Base-by-base conservation (phyloP, 2,329 filamentous ascomycete genomes). In the Penicillium sclerotiorum region DNA sequence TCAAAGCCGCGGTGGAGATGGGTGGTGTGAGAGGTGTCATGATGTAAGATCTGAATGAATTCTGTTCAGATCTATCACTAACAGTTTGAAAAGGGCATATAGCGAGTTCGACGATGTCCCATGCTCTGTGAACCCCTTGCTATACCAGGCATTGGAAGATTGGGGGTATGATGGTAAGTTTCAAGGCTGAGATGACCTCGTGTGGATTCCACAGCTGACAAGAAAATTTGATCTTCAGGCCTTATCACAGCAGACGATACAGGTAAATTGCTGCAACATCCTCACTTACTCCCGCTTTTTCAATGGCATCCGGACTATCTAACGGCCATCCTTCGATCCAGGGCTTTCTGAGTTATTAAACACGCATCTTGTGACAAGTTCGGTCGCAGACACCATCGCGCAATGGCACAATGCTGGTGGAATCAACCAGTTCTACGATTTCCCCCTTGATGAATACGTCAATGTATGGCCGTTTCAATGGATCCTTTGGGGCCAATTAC, bases 341-440 rank as follows among this genome's bases (percentile, higher is more conserved):
- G 48, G 48, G 2, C 43, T 50, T 22, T 46, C 42, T 5, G 42
- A 46, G n/a, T 18, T 50, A 1, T 23, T 50, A 7, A 35, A 46
- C 15, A 50, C 48, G 17, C 73, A 77, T 55, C 50, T 55, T 21
- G 72, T 76, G 1, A 71, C 73, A 0, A 58, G 58, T 45, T 71
- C 68, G 7, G 67, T 69, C 1, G 71, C 68, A 7, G 70, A 73
- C 54, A 69, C 68, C 2, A 73, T 77, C 27, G 59, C 58, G 2
- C 74, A 77, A 39, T 77, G 73, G 73, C 73, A 73, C 45, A 73
- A 74, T 45, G 72, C 72, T 3, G 74, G 74, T 27, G 71, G 73
- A 1, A 77, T 77, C 72, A 59, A 76, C 2, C 74, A 76, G 43
- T 77, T 72, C 49, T 77, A 77, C 39, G 73, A 77, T 50, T 76